Evolutionary conservation across 139 green algal genomes (phyloP), one percentile per base, ranked within the genome.

Genomic region (Asterochloris erici): DNA sequence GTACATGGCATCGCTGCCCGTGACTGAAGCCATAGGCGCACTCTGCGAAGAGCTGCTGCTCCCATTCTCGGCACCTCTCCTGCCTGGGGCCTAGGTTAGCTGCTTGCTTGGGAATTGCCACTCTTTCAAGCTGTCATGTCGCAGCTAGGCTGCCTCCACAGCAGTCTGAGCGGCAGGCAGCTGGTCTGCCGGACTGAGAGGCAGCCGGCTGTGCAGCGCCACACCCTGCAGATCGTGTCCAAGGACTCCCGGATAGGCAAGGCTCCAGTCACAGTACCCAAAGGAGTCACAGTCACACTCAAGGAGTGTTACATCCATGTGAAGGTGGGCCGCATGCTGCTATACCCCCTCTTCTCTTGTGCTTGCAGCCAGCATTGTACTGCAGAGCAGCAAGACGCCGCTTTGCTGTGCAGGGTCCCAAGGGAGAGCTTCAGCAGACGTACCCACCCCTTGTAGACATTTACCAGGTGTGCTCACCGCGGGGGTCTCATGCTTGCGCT

Each of bases 221-320:
- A 14, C 12, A 80, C 14, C 21, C 60, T 29, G 15, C 60, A 26
- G 26, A 70, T 38, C 10, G 76, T 70, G 60, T 80, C 76, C 70
- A 95, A 96, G 76, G 92, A 97, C 87, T 97, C 91, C 17, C 92
- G 96, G 54, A 98, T 99, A 88, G 96, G 96, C 14, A 95, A 94
- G 83, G 84, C 87, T 74, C 93, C 95, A 14, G 88, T 99, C 0
- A 17, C 81, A 0, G 83, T 99, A 16, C 96, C 96, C 0, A 92
- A 91, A 21, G 90, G 90, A 64, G 95, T 98, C 24, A 91, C 86
- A 15, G 84, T 98, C 17, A 95, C 87, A 28, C 74, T 98, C 60
- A 83, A 95, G 61, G 92, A 90, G 38, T 82, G 90, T 60, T 74
- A 78, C 9, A 26, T 98, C 14, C 90, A 86, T 24, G 92, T 96